A percentile compares a stretch with the other conserved stretches of the same genome.
phyloP scores from a whole-genome alignment of 2,329 filamentous ascomycete genomes.

The Botrytis porri region DNA sequence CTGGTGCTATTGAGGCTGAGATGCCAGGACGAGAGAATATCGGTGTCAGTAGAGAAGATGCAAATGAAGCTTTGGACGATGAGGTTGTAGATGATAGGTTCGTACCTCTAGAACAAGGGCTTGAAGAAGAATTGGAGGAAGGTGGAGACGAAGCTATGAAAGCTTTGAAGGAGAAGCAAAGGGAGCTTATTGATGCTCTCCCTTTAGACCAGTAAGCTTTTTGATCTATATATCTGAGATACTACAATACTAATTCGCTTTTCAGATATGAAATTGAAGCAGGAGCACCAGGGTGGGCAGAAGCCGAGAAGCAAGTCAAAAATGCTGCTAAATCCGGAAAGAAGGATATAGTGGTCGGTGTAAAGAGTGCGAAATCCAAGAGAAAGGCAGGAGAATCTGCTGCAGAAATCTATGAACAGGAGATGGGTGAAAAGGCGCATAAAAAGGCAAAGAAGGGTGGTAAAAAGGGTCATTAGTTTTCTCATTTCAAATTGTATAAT shows the following conservation, averaged over 20 bases:
- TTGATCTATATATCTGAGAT: conserved; percentile 1
- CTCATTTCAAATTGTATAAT: conserved; percentile 7
- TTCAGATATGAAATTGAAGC: conserved; percentile 63
- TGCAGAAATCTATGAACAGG: conserved; percentile 61
- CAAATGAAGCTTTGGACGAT: conserved; percentile 64
- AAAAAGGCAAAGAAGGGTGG: conserved; percentile 53
- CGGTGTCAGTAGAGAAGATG: conserved; percentile 58
- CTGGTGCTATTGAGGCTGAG: conserved; percentile 67
- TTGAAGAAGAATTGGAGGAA: conserved; percentile 82
- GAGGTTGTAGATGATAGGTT: conserved; percentile 65
- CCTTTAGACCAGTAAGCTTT: conserved; percentile 76
- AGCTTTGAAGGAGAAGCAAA: conserved; percentile 74
- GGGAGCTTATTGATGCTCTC: conserved; percentile 83
- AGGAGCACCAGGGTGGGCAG: conserved; percentile 60
- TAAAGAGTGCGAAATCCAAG: conserved; percentile 76
- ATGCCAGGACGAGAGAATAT: conserved; percentile 58
- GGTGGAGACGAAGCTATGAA: conserved; percentile 73
- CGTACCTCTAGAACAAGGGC: conserved; percentile 63
- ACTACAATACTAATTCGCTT: conserved; percentile 28
- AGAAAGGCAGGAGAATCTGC: conserved; percentile 64
- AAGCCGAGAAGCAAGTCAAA: conserved; percentile 72
- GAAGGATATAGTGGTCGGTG: conserved; percentile 66
- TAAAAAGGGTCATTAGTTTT: conserved; percentile 30
- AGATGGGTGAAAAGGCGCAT: conserved; percentile 50
- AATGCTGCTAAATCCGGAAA: conserved; percentile 54